Percentiles rank a stretch among this genome's conserved stretches.
phyloP scores from a whole-genome alignment of 306 rosid genomes.

The Trifolium repens region DNA sequence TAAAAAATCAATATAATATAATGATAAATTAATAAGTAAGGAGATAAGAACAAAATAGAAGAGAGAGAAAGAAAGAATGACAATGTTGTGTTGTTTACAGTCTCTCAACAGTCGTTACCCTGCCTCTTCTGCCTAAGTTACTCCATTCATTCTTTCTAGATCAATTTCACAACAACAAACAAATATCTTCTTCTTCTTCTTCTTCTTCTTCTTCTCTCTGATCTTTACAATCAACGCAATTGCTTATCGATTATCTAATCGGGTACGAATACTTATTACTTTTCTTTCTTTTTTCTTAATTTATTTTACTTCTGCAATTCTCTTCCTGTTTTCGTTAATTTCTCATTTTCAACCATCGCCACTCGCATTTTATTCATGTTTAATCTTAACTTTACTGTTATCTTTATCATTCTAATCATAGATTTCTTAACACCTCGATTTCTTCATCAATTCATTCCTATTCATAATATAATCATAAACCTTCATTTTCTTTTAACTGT shows the following conservation, averaged over 20 bases:
- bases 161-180: background rate
- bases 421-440: too few relatives aligned
- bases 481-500: background rate
- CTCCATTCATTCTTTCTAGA: background rate
- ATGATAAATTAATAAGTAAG: background rate
- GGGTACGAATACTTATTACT: conserved; percentile 5
- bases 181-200: background rate
- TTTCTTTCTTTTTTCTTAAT: background rate
- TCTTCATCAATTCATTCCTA: too few relatives aligned
- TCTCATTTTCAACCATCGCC: background rate
- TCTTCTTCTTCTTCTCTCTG: background rate
- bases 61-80: background rate
- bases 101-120: background rate
- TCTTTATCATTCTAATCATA: background rate
- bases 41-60: conserved; percentile 15
- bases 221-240: background rate
- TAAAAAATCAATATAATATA: background rate
- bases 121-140: background rate
- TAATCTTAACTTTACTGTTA: background rate
- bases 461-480: background rate
- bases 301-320: background rate
- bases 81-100: conserved; percentile 1
- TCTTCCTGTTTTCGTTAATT: conserved; percentile 1
- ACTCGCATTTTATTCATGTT: background rate
- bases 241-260: background rate